Percentiles rank a stretch among this genome's conserved stretches.
Evolutionary conservation across 2,329 filamentous ascomycete genomes (phyloP).

Genomic region (Pyricularia sp.): DNA sequence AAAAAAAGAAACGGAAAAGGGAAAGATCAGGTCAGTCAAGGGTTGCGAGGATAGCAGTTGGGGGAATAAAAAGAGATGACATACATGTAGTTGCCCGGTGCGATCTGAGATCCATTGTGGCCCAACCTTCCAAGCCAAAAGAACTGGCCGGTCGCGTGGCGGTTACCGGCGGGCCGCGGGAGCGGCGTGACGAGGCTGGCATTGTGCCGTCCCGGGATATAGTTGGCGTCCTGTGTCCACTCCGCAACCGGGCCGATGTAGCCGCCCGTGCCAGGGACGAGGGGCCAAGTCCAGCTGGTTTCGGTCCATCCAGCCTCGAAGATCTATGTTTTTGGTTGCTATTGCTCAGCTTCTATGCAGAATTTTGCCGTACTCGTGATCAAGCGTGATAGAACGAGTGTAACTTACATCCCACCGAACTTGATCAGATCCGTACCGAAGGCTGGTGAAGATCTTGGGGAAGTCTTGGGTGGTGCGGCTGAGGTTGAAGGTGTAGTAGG

Average conservation of each 20-base stretch:
- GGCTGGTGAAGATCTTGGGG: slow-evolving; percentile 16
- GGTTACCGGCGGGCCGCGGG: too few species aligned
- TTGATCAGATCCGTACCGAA: slow-evolving; percentile 17
- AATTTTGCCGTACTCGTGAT: too few species aligned
- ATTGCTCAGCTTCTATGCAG: too few species aligned
- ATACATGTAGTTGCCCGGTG: slow-evolving; percentile 21
- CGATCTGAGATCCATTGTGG: slow-evolving; percentile 19
- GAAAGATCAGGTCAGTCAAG: neutral
- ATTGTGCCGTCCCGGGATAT: neutral
- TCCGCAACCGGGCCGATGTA: slow-evolving; percentile 15
- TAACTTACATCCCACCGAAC: slow-evolving; percentile 17
- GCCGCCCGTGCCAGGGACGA: slow-evolving; percentile 13
- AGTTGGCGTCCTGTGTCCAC: neutral
- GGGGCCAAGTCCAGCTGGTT: slow-evolving; percentile 15
- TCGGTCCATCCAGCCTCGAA: slow-evolving; percentile 15
- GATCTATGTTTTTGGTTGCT: neutral
- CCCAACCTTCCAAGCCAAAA: slow-evolving; percentile 11
- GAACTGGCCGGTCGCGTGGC: neutral
- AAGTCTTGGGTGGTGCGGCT: slow-evolving; percentile 16
- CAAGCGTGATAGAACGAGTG: slow-evolving; percentile 4
- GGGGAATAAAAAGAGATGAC: neutral
- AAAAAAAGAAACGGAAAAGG: too few species aligned
- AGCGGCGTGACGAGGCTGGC: neutral
- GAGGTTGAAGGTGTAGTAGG: slow-evolving; percentile 14
- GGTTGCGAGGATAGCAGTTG: neutral